Base-by-base conservation (phyloP, 1,284 basidiomycete species). In the Inonotus obliquus region DNA sequence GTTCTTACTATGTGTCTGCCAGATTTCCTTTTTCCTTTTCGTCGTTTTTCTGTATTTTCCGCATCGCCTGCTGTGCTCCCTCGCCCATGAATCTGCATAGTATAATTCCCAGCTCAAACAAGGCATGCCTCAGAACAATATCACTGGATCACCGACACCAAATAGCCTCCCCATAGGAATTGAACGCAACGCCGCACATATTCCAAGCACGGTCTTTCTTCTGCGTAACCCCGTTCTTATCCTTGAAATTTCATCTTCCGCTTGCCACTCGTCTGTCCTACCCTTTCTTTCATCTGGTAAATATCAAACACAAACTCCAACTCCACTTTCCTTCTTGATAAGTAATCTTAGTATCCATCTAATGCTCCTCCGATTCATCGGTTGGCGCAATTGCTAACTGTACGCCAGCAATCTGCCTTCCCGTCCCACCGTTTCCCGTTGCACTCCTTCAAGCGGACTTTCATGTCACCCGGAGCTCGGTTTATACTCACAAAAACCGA, bases 241-340 rank as follows among this genome's bases (percentile, higher is more conserved):
- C 81, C 35, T 69, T 17, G 69, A 32, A 75, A 70, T 19, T 67
- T 67, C 38, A 67, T 39, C 57, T 61, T 65, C 14, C 49, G 61
- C 51, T 65, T 67, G 32, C 57, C 32, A 17, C 55, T 47, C 27
- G 1, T 29, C 27, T 65, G 25, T 32, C 47, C 69, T 14, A 63
- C 63, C 41, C 62, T 47, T 10, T 62, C 71, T 21, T 71, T 68
- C 41, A 11, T 47, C 23, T 68, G 70, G 11, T 72, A 66, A 13
- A 86, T 45, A 39, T 76, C 74, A 21, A 75, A 4, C n/a, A 63
- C 59, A 3, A 69, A 75, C 68, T 87, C 83, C 86, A 89, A 68
- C 85, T 87, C 85, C 86, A 87, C 66, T 69, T 77, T 3, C 84
- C 84, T 56, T 83, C 75, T 64, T 84, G 84, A 66, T 87, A 88